Evolutionary conservation across 352 stramenopile genomes (phyloP), one percentile per base, ranked within the genome.

Genomic region (Phytophthora melonis): DNA sequence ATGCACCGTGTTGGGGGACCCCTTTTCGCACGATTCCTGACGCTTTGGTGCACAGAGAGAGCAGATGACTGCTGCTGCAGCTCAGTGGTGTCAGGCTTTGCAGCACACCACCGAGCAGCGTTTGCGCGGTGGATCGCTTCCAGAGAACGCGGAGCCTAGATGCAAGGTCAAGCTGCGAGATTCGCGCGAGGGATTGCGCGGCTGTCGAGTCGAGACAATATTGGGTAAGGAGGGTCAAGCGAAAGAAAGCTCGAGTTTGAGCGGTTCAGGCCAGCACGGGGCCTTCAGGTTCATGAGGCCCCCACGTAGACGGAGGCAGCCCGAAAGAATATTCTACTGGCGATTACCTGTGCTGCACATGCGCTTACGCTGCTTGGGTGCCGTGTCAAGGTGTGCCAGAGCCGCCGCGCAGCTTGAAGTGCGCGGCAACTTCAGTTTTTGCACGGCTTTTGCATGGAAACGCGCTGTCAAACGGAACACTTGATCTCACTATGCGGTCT

Each of bases 401-500:
- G 58, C n/a, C 47, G 47, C 19, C 4, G 47, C 10, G 19, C 66
- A 59, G 21, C 30, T 74, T 70, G 67, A 74, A 74, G 60, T 45
- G 66, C 21, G 25, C 13, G 23, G 11, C 66, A 64, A 60, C 47
- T 75, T 60, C 39, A 53, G 61, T 54, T 70, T 65, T 52, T 60
- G 65, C 56, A 67, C 61, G 9, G 23, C 27, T n/a, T 70, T 18
- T 21, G 43, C 68, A 70, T 67, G 54, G 67, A 70, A 50, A 70
- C 60, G 61, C 67, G 53, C 41, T 70, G 60, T 70, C 61, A 74
- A 74, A 74, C 60, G 45, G 21, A 61, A 34, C 7, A 58, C 45
- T 71, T 60, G 32, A 6, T 41, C 3, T n/a, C 13, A 39, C 3
- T 66, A 60, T 56, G 18, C 2, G 57, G 7, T 3, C 27, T 55